Evolutionary conservation across 352 stramenopile species (phyloP), one percentile per base, ranked within the genome.

Genomic region (Blastocystis sp.): DNA sequence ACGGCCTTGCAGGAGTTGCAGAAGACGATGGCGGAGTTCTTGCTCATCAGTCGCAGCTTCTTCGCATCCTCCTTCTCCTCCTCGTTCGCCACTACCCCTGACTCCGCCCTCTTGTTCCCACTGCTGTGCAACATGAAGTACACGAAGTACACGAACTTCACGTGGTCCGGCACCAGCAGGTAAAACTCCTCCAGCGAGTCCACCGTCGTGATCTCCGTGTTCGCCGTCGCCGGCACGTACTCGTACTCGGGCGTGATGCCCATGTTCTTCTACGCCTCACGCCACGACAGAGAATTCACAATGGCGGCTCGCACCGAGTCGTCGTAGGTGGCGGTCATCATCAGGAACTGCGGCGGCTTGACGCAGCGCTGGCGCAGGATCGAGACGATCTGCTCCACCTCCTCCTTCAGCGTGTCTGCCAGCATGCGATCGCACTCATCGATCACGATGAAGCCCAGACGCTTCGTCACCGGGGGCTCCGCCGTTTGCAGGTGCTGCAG

Each of bases 241-340:
- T 89, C 89, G 24, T 63, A 80, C 11, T 76, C 45, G 21, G 42
- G 28, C 28, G 9, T 38, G 38, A 90, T 63, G 3, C 40, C 34
- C 28, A 82, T 61, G 62, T 76, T 69, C 69, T 90, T 91, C 61
- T 90, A 87, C 21, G 71, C 76, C 9, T 90, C 76, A 90, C 79
- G 43, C 59, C 87, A 89, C 24, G 78, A 82, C 45, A 89, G 65
- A 24, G 78, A 65, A 28, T 76, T 48, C 91, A 89, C 90, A 95
- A 93, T 2, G 95, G 89, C n/a, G 90, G 89, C 87, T 96, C 92
- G 42, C 98, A 91, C 89, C 94, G 95, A 61, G 92, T 92, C 28
- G 95, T 98, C 93, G 98, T 96, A 3, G 43, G 97, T 99, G 21
- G 97, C 97, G 52, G 94, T 98, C 91, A 98, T 98, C 9, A 98